These are phyloP conservation scores for Pterocarpus santalinus DNA, from an alignment of 306 rosid genomes.

Conservation along the genomic window DNA sequence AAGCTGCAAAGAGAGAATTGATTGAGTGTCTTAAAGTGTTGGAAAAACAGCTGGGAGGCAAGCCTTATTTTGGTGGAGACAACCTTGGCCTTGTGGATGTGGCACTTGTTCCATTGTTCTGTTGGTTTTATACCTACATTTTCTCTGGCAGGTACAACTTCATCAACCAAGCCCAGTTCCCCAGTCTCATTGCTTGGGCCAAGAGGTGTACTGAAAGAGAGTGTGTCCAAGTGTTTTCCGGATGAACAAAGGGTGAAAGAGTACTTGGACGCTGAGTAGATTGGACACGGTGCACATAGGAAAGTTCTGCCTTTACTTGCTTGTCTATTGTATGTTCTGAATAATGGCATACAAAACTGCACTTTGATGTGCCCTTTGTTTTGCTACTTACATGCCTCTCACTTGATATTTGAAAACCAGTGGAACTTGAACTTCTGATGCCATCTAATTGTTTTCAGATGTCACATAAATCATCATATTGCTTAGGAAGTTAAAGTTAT, in stretches of 20 bases:
- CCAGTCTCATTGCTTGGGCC: constrained; percentile 54
- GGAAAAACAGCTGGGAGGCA: constrained; percentile 42
- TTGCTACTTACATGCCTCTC: not conserved
- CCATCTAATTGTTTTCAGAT: not conserved
- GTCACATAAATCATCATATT: not conserved
- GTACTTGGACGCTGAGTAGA: not conserved
- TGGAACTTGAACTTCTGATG: not conserved
- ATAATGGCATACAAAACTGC: constrained; percentile 3
- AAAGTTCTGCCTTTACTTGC: not conserved
- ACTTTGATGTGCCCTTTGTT: constrained; percentile 8
- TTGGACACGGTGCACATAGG: not conserved
- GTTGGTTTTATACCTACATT: constrained; percentile 40
- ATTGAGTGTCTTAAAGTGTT: constrained; percentile 35
- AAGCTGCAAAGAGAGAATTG: constrained; percentile 46
- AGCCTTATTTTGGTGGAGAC: constrained; percentile 54
- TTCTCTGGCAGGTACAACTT: constrained; percentile 1
- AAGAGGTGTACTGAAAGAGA: constrained; percentile 51
- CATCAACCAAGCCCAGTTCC: constrained; percentile 46
- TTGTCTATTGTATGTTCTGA: not conserved
- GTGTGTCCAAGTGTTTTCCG: constrained; percentile 51
- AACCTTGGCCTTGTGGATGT: constrained; percentile 58
- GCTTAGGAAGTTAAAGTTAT: not conserved
- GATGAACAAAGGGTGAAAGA: constrained; percentile 44
- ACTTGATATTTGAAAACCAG: not conserved
- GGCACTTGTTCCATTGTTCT: constrained; percentile 47